Percentiles rank a stretch among this genome's conserved stretches.
Evolutionary conservation across 352 stramenopile species (phyloP).

Genomic region (Pythium vanterpoolii): DNA sequence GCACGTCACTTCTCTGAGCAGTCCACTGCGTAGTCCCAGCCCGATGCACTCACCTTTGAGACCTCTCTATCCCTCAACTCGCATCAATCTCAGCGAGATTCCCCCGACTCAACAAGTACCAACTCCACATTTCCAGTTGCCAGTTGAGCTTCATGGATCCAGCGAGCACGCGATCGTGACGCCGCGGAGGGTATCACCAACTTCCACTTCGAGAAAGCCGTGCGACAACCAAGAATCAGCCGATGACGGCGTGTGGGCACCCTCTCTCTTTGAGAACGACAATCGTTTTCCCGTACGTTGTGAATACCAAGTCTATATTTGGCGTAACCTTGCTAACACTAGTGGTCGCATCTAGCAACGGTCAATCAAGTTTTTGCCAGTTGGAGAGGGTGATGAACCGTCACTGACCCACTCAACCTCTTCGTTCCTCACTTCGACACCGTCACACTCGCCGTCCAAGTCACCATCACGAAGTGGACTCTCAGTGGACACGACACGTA

Average conservation of each 20-base stretch:
- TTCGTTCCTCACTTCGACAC: neutral
- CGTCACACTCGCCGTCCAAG: conserved; percentile 7
- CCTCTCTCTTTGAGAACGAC: conserved; percentile 25
- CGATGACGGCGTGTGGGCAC: neutral
- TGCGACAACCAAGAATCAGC: neutral
- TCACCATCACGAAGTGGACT: conserved; percentile 10
- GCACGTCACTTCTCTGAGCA: conserved; percentile 11
- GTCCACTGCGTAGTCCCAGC: conserved; percentile 22
- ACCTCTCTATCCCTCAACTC: conserved; percentile 37
- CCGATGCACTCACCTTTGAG: conserved; percentile 26
- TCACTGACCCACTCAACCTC: conserved; percentile 39
- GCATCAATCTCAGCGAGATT: conserved; percentile 50
- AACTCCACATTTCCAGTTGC: conserved; percentile 35
- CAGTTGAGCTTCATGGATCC: neutral
- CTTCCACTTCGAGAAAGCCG: neutral
- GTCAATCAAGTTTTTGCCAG: conserved; percentile 37
- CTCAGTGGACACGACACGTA: conserved; percentile 13
- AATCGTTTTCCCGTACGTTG: conserved; percentile 44
- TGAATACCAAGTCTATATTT: neutral
- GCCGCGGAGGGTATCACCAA: conserved; percentile 1
- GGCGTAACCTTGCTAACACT: neutral
- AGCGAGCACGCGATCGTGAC: neutral
- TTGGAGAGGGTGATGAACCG: conserved; percentile 28
- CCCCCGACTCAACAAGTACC: conserved; percentile 55
- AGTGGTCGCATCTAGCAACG: conserved; percentile 30